Conservation (phyloP, 768 basidiomycete genomes). For the Antrodiella citrinella region DNA sequence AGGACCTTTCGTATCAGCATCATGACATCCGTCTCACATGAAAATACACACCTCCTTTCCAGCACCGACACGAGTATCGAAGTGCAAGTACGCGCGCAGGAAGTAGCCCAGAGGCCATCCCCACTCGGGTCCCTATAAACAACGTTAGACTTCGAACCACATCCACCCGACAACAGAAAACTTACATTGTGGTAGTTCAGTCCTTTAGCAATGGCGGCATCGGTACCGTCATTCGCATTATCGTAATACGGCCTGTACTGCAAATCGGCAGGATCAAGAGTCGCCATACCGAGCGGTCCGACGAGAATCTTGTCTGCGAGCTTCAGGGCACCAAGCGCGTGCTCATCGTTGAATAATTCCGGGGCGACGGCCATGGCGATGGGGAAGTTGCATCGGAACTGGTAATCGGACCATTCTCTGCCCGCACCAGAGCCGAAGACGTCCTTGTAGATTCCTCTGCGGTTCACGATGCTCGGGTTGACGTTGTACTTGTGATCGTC, state of each 20-base stretch:
- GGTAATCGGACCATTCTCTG: conserved; percentile 96
- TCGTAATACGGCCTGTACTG: conserved; percentile 92
- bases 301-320: conserved; percentile 76
- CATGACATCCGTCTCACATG: neutral
- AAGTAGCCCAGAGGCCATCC: conserved; percentile 95
- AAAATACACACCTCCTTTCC: conserved; percentile 53
- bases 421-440: conserved; percentile 84
- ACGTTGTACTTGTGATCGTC: conserved; percentile 69
- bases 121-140: conserved; percentile 79
- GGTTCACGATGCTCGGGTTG: conserved; percentile 64
- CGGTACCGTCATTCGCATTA: conserved; percentile 87
- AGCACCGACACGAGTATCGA: conserved; percentile 62
- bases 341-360: conserved; percentile 78
- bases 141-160: conserved; percentile 15
- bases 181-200: conserved; percentile 88
- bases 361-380: conserved; percentile 97
- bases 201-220: conserved; percentile 82
- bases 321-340: conserved; percentile 72
- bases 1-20: neutral
- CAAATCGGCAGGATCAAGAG: conserved; percentile 77
- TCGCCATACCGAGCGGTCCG: conserved; percentile 95
- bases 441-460: conserved; percentile 97
- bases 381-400: conserved; percentile 88
- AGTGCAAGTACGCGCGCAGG: conserved; percentile 85
- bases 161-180: conserved; percentile 5